Conservation (phyloP, 1,284 basidiomycete genomes). For the Ustilago cynodontis region DNA sequence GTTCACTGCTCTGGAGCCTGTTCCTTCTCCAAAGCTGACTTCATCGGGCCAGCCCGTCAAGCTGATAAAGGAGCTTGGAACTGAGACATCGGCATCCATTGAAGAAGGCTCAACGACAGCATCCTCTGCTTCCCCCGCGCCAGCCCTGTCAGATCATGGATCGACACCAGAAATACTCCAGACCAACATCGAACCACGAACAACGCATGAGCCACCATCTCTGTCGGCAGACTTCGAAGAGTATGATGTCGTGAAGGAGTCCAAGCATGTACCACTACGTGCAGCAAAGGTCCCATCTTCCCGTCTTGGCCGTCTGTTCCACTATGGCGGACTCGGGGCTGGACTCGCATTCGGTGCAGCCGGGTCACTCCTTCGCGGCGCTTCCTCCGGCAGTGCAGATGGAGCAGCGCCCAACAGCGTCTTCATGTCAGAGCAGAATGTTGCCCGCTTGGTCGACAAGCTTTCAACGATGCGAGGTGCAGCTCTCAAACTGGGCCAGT, state of each 20-base stretch:
- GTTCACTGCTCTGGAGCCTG: not conserved
- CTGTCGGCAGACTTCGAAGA: constrained; percentile 42
- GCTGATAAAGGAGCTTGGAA: too few species aligned
- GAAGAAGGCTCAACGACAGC: not conserved
- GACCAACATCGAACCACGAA: not conserved
- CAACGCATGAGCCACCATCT: not conserved
- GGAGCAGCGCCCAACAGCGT: constrained; percentile 12
- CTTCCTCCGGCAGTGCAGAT: constrained; percentile 12
- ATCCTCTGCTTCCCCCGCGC: not conserved
- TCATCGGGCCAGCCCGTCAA: not conserved
- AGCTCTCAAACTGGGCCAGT: constrained; percentile 95
- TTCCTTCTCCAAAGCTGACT: not conserved
- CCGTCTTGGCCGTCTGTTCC: constrained; percentile 66
- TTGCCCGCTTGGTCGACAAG: constrained; percentile 89
- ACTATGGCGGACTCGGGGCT: constrained; percentile 67
- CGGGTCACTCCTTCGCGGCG: constrained; percentile 52
- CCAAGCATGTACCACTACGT: constrained; percentile 54
- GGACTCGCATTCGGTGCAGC: constrained; percentile 68
- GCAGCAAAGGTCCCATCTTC: constrained; percentile 68
- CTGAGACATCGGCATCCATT: too few species aligned
- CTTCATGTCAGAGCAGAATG: constrained; percentile 75
- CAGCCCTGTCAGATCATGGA: not conserved
- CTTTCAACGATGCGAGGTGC: constrained; percentile 95
- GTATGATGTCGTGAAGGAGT: constrained; percentile 63
- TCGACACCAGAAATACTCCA: not conserved